Base-by-base conservation (phyloP, 192 early-diverging fungal species). In the Coemansia aciculifera region DNA sequence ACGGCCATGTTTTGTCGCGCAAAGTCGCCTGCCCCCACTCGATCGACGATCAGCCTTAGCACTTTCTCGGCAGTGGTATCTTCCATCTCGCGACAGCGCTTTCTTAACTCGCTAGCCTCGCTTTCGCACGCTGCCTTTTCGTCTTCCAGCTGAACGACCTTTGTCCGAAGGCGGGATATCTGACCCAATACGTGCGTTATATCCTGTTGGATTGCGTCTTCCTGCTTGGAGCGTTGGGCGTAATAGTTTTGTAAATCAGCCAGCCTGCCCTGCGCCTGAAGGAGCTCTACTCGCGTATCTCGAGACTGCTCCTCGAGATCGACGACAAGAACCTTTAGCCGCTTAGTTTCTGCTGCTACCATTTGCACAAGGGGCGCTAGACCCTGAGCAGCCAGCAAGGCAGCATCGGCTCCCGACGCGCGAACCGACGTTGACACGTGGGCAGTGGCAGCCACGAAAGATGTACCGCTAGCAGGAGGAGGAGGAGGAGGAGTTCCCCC, bases 141-240 rank as follows among this genome's bases (percentile, higher is more conserved):
- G 4, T 24, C 24, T 56, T 81, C 79, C 15, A 77, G 62, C 27
- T 48, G 59, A 2, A 68, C 65, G 11, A 81, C 68, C 36, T 73
- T 72, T 24, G 59, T 37, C 40, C 79, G 71, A 43, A 81, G 74
- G 12, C 71, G 67, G 0, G 79, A 67, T 34, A 81, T 81, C 63
- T 81, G 79, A 34, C 43, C 68, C 32, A 81, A 56, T 8, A 81
- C 79, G 60, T 81, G 79, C 21, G 71, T 69, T 49, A 81, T 77
- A 44, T 81, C 79, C 46, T 81, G 71, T 62, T 81, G 79, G 9
- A 81, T 63, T 5, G 65, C 67, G 21, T 81, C 71, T 17, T 81
- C 79, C 19, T 81, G 66, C 64, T 59, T 61, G 12, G 67, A 56
- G 46, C 79, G 79, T 59, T 39, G 67, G 8, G 46, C 23, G 40